Percentiles rank a stretch among this genome's conserved stretches.
These are phyloP conservation scores for Trebouxia gelatinosa DNA, from an alignment of 163 green algal genomes.

Conservation along the genomic window DNA sequence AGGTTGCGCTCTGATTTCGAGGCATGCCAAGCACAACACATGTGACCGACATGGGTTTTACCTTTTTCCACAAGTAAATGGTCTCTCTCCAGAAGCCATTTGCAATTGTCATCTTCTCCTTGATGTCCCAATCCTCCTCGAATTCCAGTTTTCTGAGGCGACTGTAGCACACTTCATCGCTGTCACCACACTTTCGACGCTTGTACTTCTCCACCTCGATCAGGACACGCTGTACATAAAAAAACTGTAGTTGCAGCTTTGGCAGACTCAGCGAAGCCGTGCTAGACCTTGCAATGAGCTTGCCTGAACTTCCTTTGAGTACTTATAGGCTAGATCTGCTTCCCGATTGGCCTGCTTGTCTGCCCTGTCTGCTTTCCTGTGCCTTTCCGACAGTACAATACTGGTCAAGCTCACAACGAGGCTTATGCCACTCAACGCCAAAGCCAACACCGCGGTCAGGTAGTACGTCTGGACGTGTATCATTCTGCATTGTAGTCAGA, in stretches of 20 bases:
- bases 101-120: not conserved
- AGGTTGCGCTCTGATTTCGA: too few relatives aligned
- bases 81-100: constrained; percentile 18
- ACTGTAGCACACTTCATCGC: not conserved
- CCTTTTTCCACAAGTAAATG: constrained; percentile 3
- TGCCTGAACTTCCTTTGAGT: constrained; percentile 14
- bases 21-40: too few relatives aligned
- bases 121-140: constrained; percentile 20
- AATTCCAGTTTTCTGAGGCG: not conserved
- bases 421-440: not conserved
- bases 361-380: not conserved
- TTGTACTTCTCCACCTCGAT: constrained; percentile 11
- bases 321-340: constrained; percentile 8
- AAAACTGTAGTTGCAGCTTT: not conserved
- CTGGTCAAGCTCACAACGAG: not conserved
- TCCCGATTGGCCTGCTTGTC: not conserved
- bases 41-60: too few relatives aligned
- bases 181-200: not conserved
- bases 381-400: not conserved
- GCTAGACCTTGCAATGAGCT: not conserved
- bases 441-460: not conserved
- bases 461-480: constrained; percentile 6
- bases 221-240: not conserved
- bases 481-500: too few relatives aligned
- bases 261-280: not conserved